Evolutionary conservation across 441 rosid species (phyloP), one percentile per base, ranked within the genome.

Genomic region (Adansonia grandidieri): DNA sequence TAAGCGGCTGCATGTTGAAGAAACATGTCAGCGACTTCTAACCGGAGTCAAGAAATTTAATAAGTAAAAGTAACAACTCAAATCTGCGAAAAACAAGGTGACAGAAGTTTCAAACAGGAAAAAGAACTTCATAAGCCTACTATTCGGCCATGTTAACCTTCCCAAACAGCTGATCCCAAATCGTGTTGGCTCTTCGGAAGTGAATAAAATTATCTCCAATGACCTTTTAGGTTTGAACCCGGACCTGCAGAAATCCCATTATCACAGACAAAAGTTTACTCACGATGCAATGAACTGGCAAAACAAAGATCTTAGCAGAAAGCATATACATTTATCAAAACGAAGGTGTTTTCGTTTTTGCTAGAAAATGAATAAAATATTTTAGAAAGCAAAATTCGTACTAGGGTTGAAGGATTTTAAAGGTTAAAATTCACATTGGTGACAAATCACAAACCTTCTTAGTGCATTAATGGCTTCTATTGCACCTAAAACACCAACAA

Each of bases 111-210:
- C 20, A 58, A 57, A 28, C 19, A 75, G 8, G 61, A 8, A 78
- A 13, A 50, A 11, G 24, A 24, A 42, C 44, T 44, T 1, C 2
- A 8, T 6, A 74, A 63, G 75, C 44, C 48, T 40, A 64, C 60
- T 19, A 61, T 51, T 48, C 20, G 3, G 71, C 66, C 81, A 66
- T 75, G 11, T 82, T 76, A 45, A 95, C 98, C 98, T 93, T 88
- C 98, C 98, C 90, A 92, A 88, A 78, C 98, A 95, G 83, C 98
- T 47, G 81, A 95, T 95, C 77, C 97, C 98, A 80, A 91, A 95
- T 69, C 98, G 89, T 32, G 98, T 95, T 73, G 98, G 98, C 86
- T 95, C 98, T 88, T 93, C 98, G 9, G 98, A 93, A 77, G 98
- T 95, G 79, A 95, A 93, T 85, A 88, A 79, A 85, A 95, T 86